phyloP scores from a whole-genome alignment of 768 basidiomycete species.

The Erythrobasidium yunnanense region DNA sequence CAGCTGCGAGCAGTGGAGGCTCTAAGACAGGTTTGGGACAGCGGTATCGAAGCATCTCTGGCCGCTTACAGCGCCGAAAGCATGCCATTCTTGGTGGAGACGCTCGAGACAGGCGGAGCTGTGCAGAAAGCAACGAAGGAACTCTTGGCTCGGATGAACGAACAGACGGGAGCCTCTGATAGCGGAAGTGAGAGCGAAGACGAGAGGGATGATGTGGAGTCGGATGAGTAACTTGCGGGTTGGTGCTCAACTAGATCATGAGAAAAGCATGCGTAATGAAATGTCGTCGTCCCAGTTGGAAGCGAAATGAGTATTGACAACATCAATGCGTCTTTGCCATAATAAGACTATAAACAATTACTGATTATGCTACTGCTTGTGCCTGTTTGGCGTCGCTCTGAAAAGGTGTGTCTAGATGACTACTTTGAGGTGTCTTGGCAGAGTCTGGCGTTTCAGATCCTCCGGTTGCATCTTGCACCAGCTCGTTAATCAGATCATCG shows the following conservation, averaged over 20 bases:
- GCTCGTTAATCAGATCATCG: conserved; percentile 19
- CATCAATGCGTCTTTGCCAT: too few species aligned
- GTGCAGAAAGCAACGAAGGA: conserved; percentile 33
- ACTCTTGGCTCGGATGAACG: conserved; percentile 23
- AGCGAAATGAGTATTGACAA: too few species aligned
- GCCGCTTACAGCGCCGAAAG: conserved; percentile 32
- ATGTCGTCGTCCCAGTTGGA: too few species aligned
- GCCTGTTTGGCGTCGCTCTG: too few species aligned
- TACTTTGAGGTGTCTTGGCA: neutral
- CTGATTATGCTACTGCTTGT: too few species aligned
- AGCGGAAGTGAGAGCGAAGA: neutral
- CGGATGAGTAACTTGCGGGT: too few species aligned
- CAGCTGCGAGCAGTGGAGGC: conserved; percentile 61
- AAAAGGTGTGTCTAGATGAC: neutral
- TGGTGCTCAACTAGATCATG: too few species aligned
- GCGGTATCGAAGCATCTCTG: conserved; percentile 31
- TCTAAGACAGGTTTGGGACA: conserved; percentile 59
- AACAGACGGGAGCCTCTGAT: neutral
- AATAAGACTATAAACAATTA: too few species aligned
- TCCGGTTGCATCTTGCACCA: conserved; percentile 6
- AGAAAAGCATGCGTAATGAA: too few species aligned
- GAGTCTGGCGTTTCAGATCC: neutral
- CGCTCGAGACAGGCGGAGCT: conserved; percentile 33
- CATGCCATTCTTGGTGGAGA: conserved; percentile 35
- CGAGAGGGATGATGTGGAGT: too few species aligned